phyloP scores from a whole-genome alignment of 2,329 filamentous ascomycete genomes.

The Fusarium kyushuense region DNA sequence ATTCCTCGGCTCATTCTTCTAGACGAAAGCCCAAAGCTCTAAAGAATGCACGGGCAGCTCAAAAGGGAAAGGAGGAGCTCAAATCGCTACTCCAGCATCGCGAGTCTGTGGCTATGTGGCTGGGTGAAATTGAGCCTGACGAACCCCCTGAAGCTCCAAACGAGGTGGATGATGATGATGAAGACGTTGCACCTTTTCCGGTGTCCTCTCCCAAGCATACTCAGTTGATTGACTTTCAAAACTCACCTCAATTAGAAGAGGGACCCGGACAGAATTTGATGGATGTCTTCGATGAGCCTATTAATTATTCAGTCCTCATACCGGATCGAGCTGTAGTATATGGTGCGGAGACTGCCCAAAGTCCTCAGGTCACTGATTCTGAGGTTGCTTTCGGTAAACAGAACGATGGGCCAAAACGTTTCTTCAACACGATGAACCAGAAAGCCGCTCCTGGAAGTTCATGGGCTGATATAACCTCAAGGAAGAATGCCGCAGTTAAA shows the following conservation, averaged over 20 bases:
- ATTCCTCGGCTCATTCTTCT: not conserved
- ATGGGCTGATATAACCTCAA: constrained; percentile 28
- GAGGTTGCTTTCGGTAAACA: constrained; percentile 27
- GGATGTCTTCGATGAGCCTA: constrained; percentile 24
- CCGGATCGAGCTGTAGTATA: constrained; percentile 10
- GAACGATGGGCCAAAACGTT: constrained; percentile 10
- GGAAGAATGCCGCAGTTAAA: not conserved
- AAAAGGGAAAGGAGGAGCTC: not conserved
- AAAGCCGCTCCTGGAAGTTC: constrained; percentile 9
- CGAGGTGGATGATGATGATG: not conserved
- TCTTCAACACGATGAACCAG: constrained; percentile 45
- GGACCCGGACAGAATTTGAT: constrained; percentile 23
- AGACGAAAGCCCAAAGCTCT: not conserved
- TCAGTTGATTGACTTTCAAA: not conserved
- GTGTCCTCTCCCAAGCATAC: too few species aligned
- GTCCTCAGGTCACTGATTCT: not conserved
- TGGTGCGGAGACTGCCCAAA: not conserved
- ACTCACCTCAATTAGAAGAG: not conserved
- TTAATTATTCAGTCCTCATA: constrained; percentile 29
- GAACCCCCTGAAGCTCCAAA: not conserved
- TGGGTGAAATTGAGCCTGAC: not conserved
- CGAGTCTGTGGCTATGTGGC: constrained; percentile 15
- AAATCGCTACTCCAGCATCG: not conserved
- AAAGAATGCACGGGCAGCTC: not conserved
- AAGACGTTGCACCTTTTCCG: too few species aligned